phyloP scores from a whole-genome alignment of 1,139 yeast genomes.

The Saccharomyces pastorianus region DNA sequence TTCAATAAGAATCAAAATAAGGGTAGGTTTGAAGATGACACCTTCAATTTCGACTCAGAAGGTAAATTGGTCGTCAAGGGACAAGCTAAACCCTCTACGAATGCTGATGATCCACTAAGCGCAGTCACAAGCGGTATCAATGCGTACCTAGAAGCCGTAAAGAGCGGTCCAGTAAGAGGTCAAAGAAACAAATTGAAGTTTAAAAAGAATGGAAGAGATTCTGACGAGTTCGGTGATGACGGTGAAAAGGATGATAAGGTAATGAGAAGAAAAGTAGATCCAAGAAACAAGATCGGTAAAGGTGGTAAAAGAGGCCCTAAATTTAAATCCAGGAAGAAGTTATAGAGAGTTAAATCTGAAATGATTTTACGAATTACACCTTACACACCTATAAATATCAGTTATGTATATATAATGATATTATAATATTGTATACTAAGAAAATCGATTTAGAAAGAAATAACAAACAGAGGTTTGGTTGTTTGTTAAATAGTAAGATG shows the following conservation, averaged over 20 bases:
- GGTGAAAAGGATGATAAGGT: constrained; percentile 16
- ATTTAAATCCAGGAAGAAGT: constrained; percentile 28
- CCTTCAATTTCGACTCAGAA: constrained; percentile 46
- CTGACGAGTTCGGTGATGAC: constrained; percentile 45
- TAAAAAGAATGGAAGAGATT: constrained; percentile 52
- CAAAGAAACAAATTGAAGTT: constrained; percentile 85
- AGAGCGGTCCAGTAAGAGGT: constrained; percentile 87
- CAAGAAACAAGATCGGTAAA: constrained; percentile 23
- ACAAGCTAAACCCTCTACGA: constrained; percentile 18
- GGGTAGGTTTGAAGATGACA: constrained; percentile 36
- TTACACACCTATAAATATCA: background rate
- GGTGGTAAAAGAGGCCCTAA: constrained; percentile 23
- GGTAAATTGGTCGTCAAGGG: constrained; percentile 49
- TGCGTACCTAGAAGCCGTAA: constrained; percentile 89
- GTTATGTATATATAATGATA: constrained; percentile 4
- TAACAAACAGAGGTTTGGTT: background rate
- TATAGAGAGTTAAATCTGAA: constrained; percentile 13
- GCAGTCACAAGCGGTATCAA: constrained; percentile 53
- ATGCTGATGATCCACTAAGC: constrained; percentile 44
- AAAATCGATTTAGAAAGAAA: background rate
- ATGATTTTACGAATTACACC: background rate
- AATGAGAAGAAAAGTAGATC: constrained; percentile 11
- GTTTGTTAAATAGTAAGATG: background rate
- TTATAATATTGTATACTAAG: constrained; percentile 3
- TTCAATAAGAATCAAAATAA: constrained; percentile 45